Percentiles rank a stretch among this genome's conserved stretches.
Conservation (phyloP, 345 rosid genomes). For the Microcos paniculata region DNA sequence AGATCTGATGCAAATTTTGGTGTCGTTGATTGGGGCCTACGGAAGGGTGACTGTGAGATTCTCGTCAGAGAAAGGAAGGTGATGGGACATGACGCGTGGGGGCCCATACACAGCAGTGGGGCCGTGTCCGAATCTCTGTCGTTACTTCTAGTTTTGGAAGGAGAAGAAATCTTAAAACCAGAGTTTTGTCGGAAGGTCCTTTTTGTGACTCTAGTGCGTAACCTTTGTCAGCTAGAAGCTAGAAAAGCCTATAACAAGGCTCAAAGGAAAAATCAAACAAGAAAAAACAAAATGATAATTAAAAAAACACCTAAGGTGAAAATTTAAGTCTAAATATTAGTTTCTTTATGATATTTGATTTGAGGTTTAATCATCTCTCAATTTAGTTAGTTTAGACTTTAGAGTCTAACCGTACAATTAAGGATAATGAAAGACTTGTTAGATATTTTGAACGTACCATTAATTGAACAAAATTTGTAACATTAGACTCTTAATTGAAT, state of each 20-base stretch:
- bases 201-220: background rate
- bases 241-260: too few relatives aligned
- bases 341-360: too few relatives aligned
- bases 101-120: background rate
- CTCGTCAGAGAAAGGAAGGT: slow-evolving; percentile 11
- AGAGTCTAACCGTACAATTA: too few relatives aligned
- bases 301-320: too few relatives aligned
- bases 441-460: too few relatives aligned
- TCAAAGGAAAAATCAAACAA: too few relatives aligned
- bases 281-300: background rate
- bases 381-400: too few relatives aligned
- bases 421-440: too few relatives aligned
- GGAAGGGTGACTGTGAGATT: slow-evolving; percentile 1
- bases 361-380: too few relatives aligned
- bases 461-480: too few relatives aligned
- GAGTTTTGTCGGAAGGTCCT: background rate
- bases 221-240: background rate
- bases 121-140: slow-evolving; percentile 48
- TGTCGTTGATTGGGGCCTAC: background rate
- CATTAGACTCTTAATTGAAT: too few relatives aligned
- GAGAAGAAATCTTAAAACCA: background rate
- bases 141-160: slow-evolving; percentile 15
- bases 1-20: background rate
- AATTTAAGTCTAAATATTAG: too few relatives aligned
- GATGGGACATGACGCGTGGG: slow-evolving; percentile 29